Base-by-base conservation (phyloP, 768 basidiomycete genomes). In the Tricholoma sp. region DNA sequence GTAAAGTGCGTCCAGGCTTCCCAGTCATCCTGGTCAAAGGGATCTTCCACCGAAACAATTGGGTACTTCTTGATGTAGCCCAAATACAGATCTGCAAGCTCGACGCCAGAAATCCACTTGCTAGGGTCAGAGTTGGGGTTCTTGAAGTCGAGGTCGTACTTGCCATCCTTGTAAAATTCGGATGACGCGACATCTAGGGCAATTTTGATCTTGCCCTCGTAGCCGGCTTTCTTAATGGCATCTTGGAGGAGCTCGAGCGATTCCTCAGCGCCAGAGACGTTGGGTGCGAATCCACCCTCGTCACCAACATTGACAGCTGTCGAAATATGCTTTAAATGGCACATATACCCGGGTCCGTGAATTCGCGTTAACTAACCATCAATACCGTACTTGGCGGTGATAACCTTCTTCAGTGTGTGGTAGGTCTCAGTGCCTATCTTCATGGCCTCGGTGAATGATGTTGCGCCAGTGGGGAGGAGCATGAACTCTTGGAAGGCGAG, bases 401-500 rank as follows among this genome's bases (percentile, higher is more conserved):
- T 99, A 70, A 99, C 95, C 81, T 94, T 97, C 83, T 99, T 99
- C 70, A 98, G 81, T 63, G 89, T 90, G 81, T 97, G 94, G 79
- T 97, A 97, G 21, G 92, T 95, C 78, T 99, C 97, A 9, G 95
- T 90, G 59, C 97, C 97, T 59, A 96, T 94, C 79, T 98, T 96
- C 87, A 99, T 88, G 57, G 97, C 94, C 80, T 99, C 95, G 31
- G 91, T 86, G 83, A 98, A 99, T 58, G 82, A 82, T 16, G 80
- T 66, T 52, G 97, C 97, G 53, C 95, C 96, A 59, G 94, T 95
- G 60, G 97, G 96, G 61, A 98, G 83, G 65, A 99, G 83, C 97
- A 99, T 98, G 82, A 99, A 99, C 76, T 99, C 97, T 77, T 99
- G 97, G 91, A 98, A 99, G 37, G 97, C 97, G 61, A 99, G 90